Evolutionary conservation across 2,329 filamentous ascomycete genomes (phyloP).

Genomic region (Trichophyton mentagrophytes): DNA sequence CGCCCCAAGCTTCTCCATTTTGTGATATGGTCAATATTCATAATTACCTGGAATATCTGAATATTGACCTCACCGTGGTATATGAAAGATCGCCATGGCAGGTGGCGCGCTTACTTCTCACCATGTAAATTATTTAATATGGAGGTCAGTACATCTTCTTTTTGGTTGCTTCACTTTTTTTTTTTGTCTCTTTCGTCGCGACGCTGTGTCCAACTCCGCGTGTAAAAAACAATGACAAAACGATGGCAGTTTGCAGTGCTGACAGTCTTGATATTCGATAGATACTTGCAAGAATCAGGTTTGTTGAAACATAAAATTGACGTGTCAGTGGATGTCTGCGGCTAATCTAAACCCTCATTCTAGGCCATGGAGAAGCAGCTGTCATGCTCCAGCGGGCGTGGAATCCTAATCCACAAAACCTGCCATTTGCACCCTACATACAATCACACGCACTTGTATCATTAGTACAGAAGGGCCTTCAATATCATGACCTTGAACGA

Average conservation of each 20-base stretch:
- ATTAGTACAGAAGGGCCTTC: conserved; percentile 51
- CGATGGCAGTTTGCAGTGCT: background rate
- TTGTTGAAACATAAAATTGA: conserved; percentile 17
- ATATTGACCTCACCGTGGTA: background rate
- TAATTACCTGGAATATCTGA: background rate
- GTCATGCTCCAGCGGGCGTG: conserved; percentile 50
- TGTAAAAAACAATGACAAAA: background rate
- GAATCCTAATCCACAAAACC: conserved; percentile 47
- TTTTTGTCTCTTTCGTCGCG: conserved; percentile 11
- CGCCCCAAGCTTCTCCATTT: background rate
- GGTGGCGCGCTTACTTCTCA: conserved; percentile 36
- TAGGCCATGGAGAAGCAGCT: conserved; percentile 47
- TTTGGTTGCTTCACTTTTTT: background rate
- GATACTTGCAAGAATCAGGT: conserved; percentile 46
- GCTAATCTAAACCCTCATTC: background rate
- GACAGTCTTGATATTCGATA: conserved; percentile 15
- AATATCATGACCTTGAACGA: conserved; percentile 40
- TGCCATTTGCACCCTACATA: conserved; percentile 49
- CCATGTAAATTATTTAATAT: conserved; percentile 58
- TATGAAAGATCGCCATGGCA: conserved; percentile 24
- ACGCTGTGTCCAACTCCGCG: conserved; percentile 1
- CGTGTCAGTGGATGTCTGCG: conserved; percentile 11
- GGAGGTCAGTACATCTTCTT: conserved; percentile 40
- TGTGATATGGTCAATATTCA: conserved; percentile 4
- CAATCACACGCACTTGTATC: conserved; percentile 47